A percentile compares a stretch with the other conserved stretches of the same genome.
These are phyloP conservation scores for Backusella macrospora DNA, from an alignment of 192 early-diverging fungal genomes.

Conservation along the genomic window DNA sequence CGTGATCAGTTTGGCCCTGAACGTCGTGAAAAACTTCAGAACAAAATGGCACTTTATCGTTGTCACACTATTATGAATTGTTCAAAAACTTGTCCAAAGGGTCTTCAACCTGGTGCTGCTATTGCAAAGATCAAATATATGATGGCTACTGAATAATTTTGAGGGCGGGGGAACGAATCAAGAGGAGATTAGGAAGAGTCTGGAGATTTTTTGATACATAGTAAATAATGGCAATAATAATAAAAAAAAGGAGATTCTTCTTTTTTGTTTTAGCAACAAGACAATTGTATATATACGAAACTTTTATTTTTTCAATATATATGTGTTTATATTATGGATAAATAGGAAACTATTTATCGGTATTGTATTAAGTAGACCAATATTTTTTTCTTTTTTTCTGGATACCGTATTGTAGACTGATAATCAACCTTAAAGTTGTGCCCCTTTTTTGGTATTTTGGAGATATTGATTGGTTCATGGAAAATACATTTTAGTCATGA, in stretches of 20 bases:
- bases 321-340: too few species aligned
- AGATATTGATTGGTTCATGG: neutral
- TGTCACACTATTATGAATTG: conserved; percentile 99
- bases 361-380: neutral
- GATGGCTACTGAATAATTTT: conserved; percentile 73
- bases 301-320: neutral
- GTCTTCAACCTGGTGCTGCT: conserved; percentile 93
- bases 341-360: too few species aligned
- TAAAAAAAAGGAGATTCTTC: neutral
- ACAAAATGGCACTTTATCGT: conserved; percentile 94
- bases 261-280: neutral
- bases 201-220: neutral
- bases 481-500: neutral
- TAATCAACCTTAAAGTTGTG: neutral
- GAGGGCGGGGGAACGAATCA: neutral
- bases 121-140: conserved; percentile 96
- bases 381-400: neutral
- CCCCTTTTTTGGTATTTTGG: neutral
- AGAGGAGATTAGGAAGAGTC: neutral
- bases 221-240: neutral
- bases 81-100: conserved; percentile 96
- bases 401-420: neutral
- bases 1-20: conserved; percentile 90
- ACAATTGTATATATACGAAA: neutral
- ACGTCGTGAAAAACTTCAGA: conserved; percentile 86